These are phyloP conservation scores for Umbelopsis sp. DNA, from an alignment of 371 early-diverging fungal genomes.

Conservation along the genomic window DNA sequence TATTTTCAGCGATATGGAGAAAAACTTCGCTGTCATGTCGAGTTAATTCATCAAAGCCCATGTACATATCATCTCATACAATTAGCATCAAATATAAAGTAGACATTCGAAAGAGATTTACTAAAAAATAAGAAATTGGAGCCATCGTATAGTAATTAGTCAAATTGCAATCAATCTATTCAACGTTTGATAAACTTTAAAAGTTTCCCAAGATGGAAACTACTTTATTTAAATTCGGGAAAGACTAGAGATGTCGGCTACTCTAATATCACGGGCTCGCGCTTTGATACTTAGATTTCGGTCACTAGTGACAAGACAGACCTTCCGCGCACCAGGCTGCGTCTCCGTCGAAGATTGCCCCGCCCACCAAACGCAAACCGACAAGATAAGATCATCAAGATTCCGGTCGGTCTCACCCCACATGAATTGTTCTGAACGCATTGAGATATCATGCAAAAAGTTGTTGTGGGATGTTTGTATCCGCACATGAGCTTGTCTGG, in stretches of 20 bases:
- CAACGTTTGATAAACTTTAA: not conserved
- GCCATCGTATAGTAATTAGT: too few relatives aligned
- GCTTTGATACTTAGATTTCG: slow-evolving; percentile 71
- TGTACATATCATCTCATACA: not conserved
- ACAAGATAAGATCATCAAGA: slow-evolving; percentile 67
- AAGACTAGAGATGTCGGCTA: slow-evolving; percentile 33
- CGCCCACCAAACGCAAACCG: slow-evolving; percentile 61
- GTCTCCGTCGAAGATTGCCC: slow-evolving; percentile 23
- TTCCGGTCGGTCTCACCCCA: slow-evolving; percentile 68
- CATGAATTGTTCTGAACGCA: slow-evolving; percentile 67
- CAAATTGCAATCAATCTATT: too few relatives aligned
- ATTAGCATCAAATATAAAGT: too few relatives aligned
- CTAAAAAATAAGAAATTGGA: too few relatives aligned
- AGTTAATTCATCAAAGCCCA: not conserved
- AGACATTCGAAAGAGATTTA: too few relatives aligned
- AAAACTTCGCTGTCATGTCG: slow-evolving; percentile 3
- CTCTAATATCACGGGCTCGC: slow-evolving; percentile 63
- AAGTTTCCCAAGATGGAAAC: too few relatives aligned
- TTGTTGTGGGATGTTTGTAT: slow-evolving; percentile 73
- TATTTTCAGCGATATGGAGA: slow-evolving; percentile 42
- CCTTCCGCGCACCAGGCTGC: slow-evolving; percentile 4
- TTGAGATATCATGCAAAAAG: slow-evolving; percentile 63
- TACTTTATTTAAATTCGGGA: not conserved
- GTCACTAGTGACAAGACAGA: slow-evolving; percentile 69
- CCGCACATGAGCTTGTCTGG: slow-evolving; percentile 25